Percentiles rank a stretch among this genome's conserved stretches.
phyloP scores from a whole-genome alignment of 2,329 filamentous ascomycete genomes.

The Colletotrichum costaricense region DNA sequence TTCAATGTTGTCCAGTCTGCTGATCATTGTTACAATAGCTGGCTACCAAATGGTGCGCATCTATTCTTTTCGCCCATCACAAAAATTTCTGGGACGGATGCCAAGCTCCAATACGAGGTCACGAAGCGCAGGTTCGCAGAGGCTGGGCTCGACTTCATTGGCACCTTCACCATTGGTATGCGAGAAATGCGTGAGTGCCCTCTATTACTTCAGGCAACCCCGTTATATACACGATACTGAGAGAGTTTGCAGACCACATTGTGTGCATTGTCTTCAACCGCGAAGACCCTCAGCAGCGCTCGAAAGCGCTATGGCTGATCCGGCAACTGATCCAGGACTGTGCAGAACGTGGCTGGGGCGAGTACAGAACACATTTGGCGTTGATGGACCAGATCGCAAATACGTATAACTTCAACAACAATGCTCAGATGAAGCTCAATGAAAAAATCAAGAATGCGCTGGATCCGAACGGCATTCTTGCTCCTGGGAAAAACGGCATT shows the following conservation, averaged over 20 bases:
- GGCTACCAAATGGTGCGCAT: conserved; percentile 51
- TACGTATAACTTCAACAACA: conserved; percentile 54
- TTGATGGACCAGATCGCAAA: conserved; percentile 55
- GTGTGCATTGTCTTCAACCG: conserved; percentile 53
- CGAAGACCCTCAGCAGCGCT: conserved; percentile 48
- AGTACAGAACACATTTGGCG: conserved; percentile 56
- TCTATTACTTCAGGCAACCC: not conserved
- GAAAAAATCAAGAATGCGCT: too few species aligned
- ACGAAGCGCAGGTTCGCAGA: conserved; percentile 40
- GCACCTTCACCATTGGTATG: conserved; percentile 42
- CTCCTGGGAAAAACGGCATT: too few species aligned
- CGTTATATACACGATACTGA: not conserved
- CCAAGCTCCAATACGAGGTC: conserved; percentile 45
- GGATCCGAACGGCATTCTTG: too few species aligned
- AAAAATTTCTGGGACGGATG: conserved; percentile 46
- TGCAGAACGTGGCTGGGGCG: conserved; percentile 51
- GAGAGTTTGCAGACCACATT: conserved; percentile 40
- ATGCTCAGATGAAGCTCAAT: not conserved
- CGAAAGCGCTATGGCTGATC: conserved; percentile 38
- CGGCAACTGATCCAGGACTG: conserved; percentile 52
- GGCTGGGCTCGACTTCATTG: conserved; percentile 43
- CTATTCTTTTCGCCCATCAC: conserved; percentile 50
- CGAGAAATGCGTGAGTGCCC: conserved; percentile 39
- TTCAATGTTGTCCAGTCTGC: not conserved
- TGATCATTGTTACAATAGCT: conserved; percentile 24